Conservation (phyloP, 2,329 filamentous ascomycete genomes). For the Graphiopsis chlorocephala region DNA sequence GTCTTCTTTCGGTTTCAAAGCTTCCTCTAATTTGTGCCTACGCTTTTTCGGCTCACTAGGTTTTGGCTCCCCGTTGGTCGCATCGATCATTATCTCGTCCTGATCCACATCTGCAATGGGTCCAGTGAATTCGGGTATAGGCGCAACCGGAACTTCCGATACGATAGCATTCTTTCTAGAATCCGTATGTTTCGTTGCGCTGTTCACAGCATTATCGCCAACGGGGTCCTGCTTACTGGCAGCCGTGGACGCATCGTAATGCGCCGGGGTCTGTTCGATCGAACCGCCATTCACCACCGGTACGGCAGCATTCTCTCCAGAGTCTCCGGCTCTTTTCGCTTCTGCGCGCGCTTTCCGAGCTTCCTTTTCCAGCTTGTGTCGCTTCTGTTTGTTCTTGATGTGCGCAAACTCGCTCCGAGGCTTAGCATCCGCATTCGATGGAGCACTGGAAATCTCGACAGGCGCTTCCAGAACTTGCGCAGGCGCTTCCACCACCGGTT, state of each 20-base stretch:
- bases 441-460: neutral
- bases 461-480: neutral
- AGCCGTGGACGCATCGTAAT: neutral
- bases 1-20: constrained; percentile 24
- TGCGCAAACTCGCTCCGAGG: constrained; percentile 27
- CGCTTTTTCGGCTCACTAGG: constrained; percentile 45
- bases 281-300: neutral
- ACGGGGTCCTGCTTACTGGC: neutral
- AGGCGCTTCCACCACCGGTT: neutral
- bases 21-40: constrained; percentile 41
- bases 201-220: neutral
- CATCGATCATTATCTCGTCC: constrained; percentile 10
- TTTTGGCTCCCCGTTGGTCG: constrained; percentile 2
- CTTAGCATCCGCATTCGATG: neutral
- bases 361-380: constrained; percentile 36
- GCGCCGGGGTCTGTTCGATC: neutral
- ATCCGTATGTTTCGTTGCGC: neutral
- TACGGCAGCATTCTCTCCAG: neutral
- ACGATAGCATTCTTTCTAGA: neutral
- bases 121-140: constrained; percentile 1
- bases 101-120: constrained; percentile 6
- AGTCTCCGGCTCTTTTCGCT: constrained; percentile 17
- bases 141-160: neutral
- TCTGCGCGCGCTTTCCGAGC: constrained; percentile 31
- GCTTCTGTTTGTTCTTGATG: constrained; percentile 31